A percentile compares a stretch with the other conserved stretches of the same genome.
These are phyloP conservation scores for Picochlorum sp. DNA, from an alignment of 139 green algal species.

Conservation along the genomic window DNA sequence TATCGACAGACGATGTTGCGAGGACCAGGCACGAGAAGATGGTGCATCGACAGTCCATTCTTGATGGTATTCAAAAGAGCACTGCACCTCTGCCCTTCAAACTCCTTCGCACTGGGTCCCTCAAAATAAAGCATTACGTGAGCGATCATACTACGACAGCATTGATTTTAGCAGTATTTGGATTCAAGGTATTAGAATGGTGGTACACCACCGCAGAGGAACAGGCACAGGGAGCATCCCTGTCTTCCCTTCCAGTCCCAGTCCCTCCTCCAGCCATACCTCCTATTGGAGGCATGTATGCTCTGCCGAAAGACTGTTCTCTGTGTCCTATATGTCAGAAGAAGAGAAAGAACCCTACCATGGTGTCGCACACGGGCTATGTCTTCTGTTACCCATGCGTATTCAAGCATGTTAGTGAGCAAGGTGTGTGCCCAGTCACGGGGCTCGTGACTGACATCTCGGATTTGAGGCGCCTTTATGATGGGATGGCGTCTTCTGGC, in stretches of 20 bases:
- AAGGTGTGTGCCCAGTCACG: slow-evolving; percentile 71
- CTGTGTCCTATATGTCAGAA: slow-evolving; percentile 68
- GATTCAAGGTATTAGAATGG: slow-evolving; percentile 90
- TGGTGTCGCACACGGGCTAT: slow-evolving; percentile 70
- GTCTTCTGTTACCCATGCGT: slow-evolving; percentile 90
- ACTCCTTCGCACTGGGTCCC: background rate
- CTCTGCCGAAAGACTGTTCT: slow-evolving; percentile 36
- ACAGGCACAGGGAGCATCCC: slow-evolving; percentile 27
- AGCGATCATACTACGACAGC: slow-evolving; percentile 41
- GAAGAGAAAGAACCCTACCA: slow-evolving; percentile 65
- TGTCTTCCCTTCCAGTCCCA: slow-evolving; percentile 42
- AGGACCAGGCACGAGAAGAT: background rate
- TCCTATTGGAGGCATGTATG: background rate
- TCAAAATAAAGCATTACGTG: background rate
- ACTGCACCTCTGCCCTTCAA: background rate
- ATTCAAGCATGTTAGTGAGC: slow-evolving; percentile 47
- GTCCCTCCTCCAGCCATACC: slow-evolving; percentile 34
- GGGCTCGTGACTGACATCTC: background rate
- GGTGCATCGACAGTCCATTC: background rate
- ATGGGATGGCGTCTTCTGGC: background rate
- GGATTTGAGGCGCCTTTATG: background rate
- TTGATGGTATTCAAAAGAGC: background rate
- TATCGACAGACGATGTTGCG: slow-evolving; percentile 53
- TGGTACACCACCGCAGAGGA: slow-evolving; percentile 84
- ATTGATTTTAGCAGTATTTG: slow-evolving; percentile 79